A percentile compares a stretch with the other conserved stretches of the same genome.
Conservation (phyloP, 208 protist species). For the Leishmania major region DNA sequence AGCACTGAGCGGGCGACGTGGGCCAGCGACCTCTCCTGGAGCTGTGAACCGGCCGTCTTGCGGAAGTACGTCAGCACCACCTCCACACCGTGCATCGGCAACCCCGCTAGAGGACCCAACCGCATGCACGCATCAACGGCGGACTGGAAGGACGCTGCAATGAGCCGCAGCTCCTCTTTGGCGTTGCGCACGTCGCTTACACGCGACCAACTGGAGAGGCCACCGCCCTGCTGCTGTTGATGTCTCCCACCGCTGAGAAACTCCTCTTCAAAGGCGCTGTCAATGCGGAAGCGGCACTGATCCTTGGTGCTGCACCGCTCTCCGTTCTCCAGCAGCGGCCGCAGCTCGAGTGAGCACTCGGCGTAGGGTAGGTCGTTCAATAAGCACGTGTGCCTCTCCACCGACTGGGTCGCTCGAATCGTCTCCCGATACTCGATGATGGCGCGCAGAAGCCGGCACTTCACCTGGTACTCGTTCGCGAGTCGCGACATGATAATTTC, state of each 20-base stretch:
- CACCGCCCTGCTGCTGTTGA: not conserved
- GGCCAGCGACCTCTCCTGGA: slow-evolving; percentile 49
- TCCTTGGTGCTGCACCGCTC: slow-evolving; percentile 18
- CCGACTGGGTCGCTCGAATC: slow-evolving; percentile 22
- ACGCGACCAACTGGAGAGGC: slow-evolving; percentile 13
- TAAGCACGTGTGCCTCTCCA: slow-evolving; percentile 32
- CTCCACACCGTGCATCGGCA: slow-evolving; percentile 77
- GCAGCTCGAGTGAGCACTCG: slow-evolving; percentile 59
- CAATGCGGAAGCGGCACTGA: slow-evolving; percentile 50
- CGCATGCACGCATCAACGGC: slow-evolving; percentile 60
- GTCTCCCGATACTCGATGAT: slow-evolving; percentile 90
- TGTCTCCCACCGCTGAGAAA: slow-evolving; percentile 21
- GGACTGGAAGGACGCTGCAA: slow-evolving; percentile 38
- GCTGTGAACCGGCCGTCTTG: slow-evolving; percentile 47
- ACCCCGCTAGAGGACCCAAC: slow-evolving; percentile 67
- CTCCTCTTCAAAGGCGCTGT: slow-evolving; percentile 41
- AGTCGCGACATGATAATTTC: slow-evolving; percentile 96
- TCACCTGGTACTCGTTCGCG: slow-evolving; percentile 89
- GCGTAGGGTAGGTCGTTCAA: slow-evolving; percentile 75
- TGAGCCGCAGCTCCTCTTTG: slow-evolving; percentile 48
- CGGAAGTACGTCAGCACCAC: slow-evolving; percentile 63
- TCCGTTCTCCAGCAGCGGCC: slow-evolving; percentile 46
- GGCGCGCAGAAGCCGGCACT: slow-evolving; percentile 85
- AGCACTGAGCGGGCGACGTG: slow-evolving; percentile 58
- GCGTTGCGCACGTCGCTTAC: slow-evolving; percentile 41